Percentiles rank a stretch among this genome's conserved stretches.
Conservation (phyloP, 73 alveolate species). For the Symbiodinium pilosum region DNA sequence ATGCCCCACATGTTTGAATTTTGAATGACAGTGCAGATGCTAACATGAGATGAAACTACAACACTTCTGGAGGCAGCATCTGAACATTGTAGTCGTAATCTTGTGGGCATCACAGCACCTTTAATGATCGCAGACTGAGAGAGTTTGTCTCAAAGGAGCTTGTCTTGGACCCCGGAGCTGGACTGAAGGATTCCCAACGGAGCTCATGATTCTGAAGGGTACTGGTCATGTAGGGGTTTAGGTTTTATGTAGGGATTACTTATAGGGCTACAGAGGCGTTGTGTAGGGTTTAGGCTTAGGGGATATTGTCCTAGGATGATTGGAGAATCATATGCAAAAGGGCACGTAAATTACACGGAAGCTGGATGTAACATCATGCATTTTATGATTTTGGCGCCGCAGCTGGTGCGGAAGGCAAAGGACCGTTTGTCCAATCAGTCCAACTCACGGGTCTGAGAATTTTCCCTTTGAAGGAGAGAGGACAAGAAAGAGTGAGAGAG, state of each 20-base stretch:
- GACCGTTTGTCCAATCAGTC: background rate
- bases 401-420: background rate
- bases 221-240: too few species aligned
- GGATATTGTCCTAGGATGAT: too few species aligned
- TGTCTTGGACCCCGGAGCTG: background rate
- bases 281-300: too few species aligned
- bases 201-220: too few species aligned
- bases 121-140: background rate
- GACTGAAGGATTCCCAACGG: background rate
- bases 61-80: background rate
- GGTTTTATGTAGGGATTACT: too few species aligned
- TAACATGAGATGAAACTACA: background rate
- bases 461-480: constrained; percentile 1
- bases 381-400: background rate
- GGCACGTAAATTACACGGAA: too few species aligned
- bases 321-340: too few species aligned
- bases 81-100: background rate
- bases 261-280: too few species aligned
- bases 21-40: background rate
- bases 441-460: background rate
- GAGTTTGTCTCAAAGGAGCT: background rate
- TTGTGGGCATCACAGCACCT: background rate
- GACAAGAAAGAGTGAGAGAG: too few species aligned
- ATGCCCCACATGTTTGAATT: background rate
- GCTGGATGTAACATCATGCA: too few species aligned